phyloP scores from a whole-genome alignment of 352 stramenopile species.

The Globisporangium radiosum region DNA sequence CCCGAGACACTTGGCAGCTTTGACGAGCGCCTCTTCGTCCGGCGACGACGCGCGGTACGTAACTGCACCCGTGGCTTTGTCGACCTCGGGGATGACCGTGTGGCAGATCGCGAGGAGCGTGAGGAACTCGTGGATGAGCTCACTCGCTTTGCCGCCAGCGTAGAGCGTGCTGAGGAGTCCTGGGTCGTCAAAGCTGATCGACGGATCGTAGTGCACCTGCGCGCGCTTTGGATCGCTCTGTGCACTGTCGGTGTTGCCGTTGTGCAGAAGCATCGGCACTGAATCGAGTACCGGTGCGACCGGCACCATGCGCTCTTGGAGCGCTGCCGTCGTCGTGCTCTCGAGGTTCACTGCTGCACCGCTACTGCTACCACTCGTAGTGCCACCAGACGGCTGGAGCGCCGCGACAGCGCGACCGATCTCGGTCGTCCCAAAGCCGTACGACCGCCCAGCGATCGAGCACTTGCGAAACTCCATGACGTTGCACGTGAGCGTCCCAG shows the following conservation, averaged over 20 bases:
- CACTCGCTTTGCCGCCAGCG: slow-evolving; percentile 16
- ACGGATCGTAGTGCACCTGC: slow-evolving; percentile 52
- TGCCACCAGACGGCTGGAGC: slow-evolving; percentile 1
- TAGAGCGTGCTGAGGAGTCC: slow-evolving; percentile 36
- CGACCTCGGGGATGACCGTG: slow-evolving; percentile 61
- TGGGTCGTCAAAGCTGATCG: slow-evolving; percentile 70
- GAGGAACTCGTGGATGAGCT: slow-evolving; percentile 66
- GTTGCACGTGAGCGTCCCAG: slow-evolving; percentile 97
- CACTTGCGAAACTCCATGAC: slow-evolving; percentile 97
- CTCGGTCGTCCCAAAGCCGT: slow-evolving; percentile 79
- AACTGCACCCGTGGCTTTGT: slow-evolving; percentile 36
- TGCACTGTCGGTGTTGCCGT: slow-evolving; percentile 16
- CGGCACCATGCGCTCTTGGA: not conserved
- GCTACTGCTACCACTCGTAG: not conserved
- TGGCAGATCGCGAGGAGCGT: slow-evolving; percentile 68
- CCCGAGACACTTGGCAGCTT: slow-evolving; percentile 70
- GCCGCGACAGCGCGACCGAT: slow-evolving; percentile 54
- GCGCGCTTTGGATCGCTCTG: slow-evolving; percentile 45
- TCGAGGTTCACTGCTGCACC: not conserved
- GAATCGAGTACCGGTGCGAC: not conserved
- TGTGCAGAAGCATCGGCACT: not conserved
- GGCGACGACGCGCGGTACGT: slow-evolving; percentile 88
- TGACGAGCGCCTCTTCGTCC: slow-evolving; percentile 92
- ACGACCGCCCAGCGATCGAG: slow-evolving; percentile 60
- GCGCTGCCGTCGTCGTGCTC: not conserved